phyloP scores from a whole-genome alignment of 306 rosid genomes.

The Inga oerstediana region DNA sequence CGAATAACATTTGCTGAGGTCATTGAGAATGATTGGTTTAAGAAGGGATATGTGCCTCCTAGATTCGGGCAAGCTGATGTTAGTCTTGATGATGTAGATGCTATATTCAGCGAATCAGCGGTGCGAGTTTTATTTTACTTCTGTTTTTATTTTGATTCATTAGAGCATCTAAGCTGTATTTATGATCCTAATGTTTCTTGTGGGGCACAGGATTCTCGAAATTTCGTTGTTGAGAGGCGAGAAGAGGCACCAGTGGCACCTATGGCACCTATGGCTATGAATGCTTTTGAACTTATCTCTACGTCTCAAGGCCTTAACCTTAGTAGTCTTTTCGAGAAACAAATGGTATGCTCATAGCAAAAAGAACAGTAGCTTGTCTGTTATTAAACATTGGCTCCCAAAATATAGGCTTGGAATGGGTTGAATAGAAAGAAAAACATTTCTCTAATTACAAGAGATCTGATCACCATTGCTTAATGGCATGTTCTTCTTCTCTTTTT shows the following conservation, averaged over 20 bases:
- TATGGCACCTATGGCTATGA: constrained; percentile 58
- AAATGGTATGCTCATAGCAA: constrained; percentile 56
- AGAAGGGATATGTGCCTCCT: constrained; percentile 68
- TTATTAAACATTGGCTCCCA: neutral
- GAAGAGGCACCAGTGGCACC: constrained; percentile 53
- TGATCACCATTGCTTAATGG: neutral
- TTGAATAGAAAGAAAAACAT: neutral
- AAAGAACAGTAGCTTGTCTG: neutral
- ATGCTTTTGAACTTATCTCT: constrained; percentile 78
- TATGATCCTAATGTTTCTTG: constrained; percentile 19
- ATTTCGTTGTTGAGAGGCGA: constrained; percentile 67
- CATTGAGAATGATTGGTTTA: constrained; percentile 80
- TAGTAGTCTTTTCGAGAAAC: constrained; percentile 65
- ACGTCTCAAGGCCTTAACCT: constrained; percentile 77
- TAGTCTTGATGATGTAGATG: constrained; percentile 60
- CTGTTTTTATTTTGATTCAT: neutral
- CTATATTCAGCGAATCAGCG: constrained; percentile 54
- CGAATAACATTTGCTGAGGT: constrained; percentile 68
- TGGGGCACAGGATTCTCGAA: constrained; percentile 47
- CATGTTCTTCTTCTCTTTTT: neutral
- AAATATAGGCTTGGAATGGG: neutral
- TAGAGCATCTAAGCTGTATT: constrained; percentile 12
- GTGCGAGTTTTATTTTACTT: constrained; percentile 35
- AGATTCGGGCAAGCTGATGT: constrained; percentile 54
- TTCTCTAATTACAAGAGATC: neutral